phyloP scores from a whole-genome alignment of 305 asterid genomes.

The Fraxinus dipetala region DNA sequence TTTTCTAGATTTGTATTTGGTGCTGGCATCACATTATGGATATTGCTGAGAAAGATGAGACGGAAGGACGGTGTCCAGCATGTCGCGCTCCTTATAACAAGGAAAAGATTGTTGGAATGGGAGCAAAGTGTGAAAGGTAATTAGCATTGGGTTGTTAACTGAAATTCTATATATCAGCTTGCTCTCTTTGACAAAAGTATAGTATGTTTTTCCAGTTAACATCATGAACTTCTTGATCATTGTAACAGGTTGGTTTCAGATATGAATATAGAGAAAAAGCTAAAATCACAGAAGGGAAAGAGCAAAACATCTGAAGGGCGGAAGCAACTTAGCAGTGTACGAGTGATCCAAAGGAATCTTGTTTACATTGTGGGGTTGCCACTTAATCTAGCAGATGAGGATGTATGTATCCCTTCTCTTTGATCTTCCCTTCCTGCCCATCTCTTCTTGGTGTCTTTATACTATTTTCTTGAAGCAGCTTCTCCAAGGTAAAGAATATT shows the following conservation, averaged over 20 bases:
- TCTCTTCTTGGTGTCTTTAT: slow-evolving; percentile 18
- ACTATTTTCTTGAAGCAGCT: slow-evolving; percentile 44
- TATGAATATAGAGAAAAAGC: slow-evolving; percentile 64
- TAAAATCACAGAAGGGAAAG: slow-evolving; percentile 71
- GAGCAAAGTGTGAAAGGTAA: slow-evolving; percentile 79
- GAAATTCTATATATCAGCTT: neutral
- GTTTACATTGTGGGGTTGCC: slow-evolving; percentile 95
- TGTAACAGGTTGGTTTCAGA: slow-evolving; percentile 68
- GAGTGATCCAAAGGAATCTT: slow-evolving; percentile 88
- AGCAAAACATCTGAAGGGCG: slow-evolving; percentile 73
- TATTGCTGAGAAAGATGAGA: slow-evolving; percentile 95
- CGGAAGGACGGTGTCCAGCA: slow-evolving; percentile 97
- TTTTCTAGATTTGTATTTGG: slow-evolving; percentile 86
- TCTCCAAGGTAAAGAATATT: slow-evolving; percentile 77
- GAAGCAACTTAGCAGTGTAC: slow-evolving; percentile 80
- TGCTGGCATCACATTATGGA: slow-evolving; percentile 99
- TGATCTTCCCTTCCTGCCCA: neutral
- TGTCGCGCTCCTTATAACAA: slow-evolving; percentile 95
- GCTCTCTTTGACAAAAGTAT: slow-evolving; percentile 3
- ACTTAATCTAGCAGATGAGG: slow-evolving; percentile 83
- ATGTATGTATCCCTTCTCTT: slow-evolving; percentile 38
- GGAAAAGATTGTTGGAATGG: slow-evolving; percentile 88
- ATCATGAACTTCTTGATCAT: slow-evolving; percentile 13
- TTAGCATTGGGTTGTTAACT: slow-evolving; percentile 15
- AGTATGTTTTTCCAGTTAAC: slow-evolving; percentile 1